Evolutionary conservation across 1,139 yeast genomes (phyloP).

Genomic region (Fermentozyma sake): DNA sequence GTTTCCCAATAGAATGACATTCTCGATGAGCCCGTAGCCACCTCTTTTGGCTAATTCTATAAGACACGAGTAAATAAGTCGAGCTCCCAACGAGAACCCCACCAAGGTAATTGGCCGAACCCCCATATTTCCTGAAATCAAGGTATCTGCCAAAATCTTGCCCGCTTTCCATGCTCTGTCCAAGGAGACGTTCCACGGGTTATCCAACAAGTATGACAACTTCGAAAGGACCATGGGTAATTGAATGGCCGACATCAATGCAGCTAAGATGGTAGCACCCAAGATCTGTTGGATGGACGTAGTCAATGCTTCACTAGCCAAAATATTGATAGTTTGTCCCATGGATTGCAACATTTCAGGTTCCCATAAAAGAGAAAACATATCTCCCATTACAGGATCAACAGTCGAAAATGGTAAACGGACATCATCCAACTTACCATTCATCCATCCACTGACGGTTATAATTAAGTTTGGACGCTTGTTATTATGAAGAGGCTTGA

Average conservation of each 20-base stretch:
- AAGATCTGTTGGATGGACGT: constrained; percentile 92
- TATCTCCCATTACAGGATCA: constrained; percentile 97
- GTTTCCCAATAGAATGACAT: constrained; percentile 83
- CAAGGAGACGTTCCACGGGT: constrained; percentile 96
- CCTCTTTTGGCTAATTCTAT: constrained; percentile 82
- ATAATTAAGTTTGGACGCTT: constrained; percentile 81
- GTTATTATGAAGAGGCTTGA: constrained; percentile 87
- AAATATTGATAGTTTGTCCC: constrained; percentile 91
- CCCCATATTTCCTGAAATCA: constrained; percentile 83
- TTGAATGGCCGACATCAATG: constrained; percentile 93
- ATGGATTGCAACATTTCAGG: constrained; percentile 95
- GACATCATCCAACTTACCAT: constrained; percentile 92
- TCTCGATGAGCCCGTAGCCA: constrained; percentile 84
- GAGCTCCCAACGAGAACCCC: constrained; percentile 92
- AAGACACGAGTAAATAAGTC: constrained; percentile 87
- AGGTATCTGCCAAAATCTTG: constrained; percentile 81
- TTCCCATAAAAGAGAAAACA: constrained; percentile 91
- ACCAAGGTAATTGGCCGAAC: constrained; percentile 88
- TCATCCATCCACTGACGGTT: constrained; percentile 99
- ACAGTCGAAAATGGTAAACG: constrained; percentile 93
- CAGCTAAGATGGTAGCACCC: constrained; percentile 88
- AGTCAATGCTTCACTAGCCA: constrained; percentile 90
- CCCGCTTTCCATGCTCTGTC: constrained; percentile 99
- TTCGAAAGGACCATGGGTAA: constrained; percentile 90
- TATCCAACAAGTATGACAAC: constrained; percentile 83